Evolutionary conservation across 208 protist species (phyloP).

Genomic region (Trypanosoma lewisi): DNA sequence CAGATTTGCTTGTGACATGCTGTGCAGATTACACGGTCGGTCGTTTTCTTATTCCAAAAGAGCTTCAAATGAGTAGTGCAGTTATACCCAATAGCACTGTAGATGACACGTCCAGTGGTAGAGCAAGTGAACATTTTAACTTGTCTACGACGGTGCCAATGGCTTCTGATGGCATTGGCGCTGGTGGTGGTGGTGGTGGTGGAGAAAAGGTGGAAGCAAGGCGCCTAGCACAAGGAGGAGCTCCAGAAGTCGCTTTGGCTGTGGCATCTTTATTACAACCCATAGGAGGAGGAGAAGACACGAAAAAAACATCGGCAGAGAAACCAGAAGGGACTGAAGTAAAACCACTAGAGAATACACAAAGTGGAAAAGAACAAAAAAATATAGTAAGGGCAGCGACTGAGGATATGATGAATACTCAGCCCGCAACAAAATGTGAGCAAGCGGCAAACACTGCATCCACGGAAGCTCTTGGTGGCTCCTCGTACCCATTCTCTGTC

Average conservation of each 20-base stretch:
- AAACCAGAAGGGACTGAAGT: not conserved
- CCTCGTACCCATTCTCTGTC: slow-evolving; percentile 10
- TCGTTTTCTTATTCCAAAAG: slow-evolving; percentile 50
- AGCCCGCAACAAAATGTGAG: not conserved
- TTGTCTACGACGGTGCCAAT: not conserved
- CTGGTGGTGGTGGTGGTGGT: not conserved
- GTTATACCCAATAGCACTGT: not conserved
- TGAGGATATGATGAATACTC: no score
- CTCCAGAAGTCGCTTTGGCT: not conserved
- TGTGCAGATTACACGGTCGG: slow-evolving; percentile 85
- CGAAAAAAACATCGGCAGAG: not conserved
- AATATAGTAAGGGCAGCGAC: not conserved
- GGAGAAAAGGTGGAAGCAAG: not conserved
- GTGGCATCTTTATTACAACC: slow-evolving; percentile 6
- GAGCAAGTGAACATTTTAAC: not conserved
- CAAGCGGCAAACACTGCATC: not conserved
- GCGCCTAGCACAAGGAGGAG: not conserved
- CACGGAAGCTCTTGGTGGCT: slow-evolving; percentile 7
- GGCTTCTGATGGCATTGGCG: not conserved
- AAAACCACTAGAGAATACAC: not conserved
- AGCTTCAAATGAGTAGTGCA: slow-evolving; percentile 16
- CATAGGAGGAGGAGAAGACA: not conserved
- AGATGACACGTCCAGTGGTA: not conserved
- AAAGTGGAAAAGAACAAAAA: not conserved
- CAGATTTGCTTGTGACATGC: slow-evolving; percentile 70